Conservation (phyloP, 768 basidiomycete genomes). For the Trametes punicea region DNA sequence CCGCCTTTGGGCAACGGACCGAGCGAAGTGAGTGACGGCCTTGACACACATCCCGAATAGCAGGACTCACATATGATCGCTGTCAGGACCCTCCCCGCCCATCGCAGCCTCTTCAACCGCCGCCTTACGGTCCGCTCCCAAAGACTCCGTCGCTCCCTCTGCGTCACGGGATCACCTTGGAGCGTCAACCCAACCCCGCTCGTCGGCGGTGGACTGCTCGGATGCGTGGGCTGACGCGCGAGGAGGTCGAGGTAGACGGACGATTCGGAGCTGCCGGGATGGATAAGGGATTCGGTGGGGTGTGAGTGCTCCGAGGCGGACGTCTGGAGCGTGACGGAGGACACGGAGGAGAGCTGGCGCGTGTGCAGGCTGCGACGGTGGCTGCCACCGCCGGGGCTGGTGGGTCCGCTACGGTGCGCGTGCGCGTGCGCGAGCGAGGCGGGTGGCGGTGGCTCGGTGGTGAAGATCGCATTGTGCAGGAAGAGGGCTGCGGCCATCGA, state of each 20-base stretch:
- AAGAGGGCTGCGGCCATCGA: slow-evolving; percentile 54
- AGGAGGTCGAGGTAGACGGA: slow-evolving; percentile 37
- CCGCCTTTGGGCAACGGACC: slow-evolving; percentile 33
- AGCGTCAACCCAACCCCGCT: slow-evolving; percentile 27
- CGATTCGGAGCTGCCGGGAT: slow-evolving; percentile 25
- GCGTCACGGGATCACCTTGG: slow-evolving; percentile 31
- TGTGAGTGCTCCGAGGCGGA: slow-evolving; percentile 30
- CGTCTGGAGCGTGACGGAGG: slow-evolving; percentile 29
- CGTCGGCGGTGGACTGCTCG: slow-evolving; percentile 34
- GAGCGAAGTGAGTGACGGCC: background rate
- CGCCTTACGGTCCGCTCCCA: slow-evolving; percentile 29
- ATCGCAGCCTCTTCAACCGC: slow-evolving; percentile 35
- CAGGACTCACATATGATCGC: slow-evolving; percentile 37
- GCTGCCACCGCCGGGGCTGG: background rate
- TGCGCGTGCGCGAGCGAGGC: slow-evolving; percentile 14
- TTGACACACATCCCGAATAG: slow-evolving; percentile 1
- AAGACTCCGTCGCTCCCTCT: slow-evolving; percentile 30
- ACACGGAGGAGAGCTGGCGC: slow-evolving; percentile 30
- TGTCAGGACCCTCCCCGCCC: slow-evolving; percentile 30
- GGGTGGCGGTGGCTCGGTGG: slow-evolving; percentile 24
- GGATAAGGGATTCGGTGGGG: slow-evolving; percentile 32
- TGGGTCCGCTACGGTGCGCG: background rate
- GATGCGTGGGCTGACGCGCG: slow-evolving; percentile 41
- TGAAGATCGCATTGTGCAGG: slow-evolving; percentile 53
- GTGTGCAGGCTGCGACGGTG: slow-evolving; percentile 15